Evolutionary conservation across 768 basidiomycete genomes (phyloP), one percentile per base, ranked within the genome.

Genomic region (Pisolithus orientalis): DNA sequence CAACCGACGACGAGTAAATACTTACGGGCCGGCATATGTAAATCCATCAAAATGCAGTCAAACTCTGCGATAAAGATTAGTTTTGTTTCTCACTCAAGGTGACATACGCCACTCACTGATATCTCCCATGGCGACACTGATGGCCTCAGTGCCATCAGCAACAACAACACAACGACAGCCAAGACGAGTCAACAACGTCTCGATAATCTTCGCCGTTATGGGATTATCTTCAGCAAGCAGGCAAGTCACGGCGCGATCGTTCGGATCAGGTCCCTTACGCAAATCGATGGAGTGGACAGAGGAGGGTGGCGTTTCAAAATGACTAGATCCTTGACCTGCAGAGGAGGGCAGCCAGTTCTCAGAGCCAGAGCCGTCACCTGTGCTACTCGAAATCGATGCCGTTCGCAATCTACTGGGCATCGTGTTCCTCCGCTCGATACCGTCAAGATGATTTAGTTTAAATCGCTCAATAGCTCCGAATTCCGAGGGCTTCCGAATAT

Each of bases 161-260:
- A 97, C 96, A 8, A 97, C 90, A 9, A 97, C 87, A 66, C 91
- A 93, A 16, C 94, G 87, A 68, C 95, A 98, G 1, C 96, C 96
- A 54, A 98, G 80, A 34, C 94, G 85, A 55, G 91, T 88, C 44
- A 99, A 80, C 43, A 98, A 70, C 2, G 94, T 98, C 69, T 97
- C 94, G 46, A 97, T 85, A 46, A 99, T 97, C 75, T 98, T 97
- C 31, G 90, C 90, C 0, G 94, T 95, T 57, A 98, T 97, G 1
- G 96, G 96, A 62, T 99, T 98, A 61, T 98, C 94, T 67, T 98
- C 96, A 1, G 95, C 96, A 34, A 99, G 78, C 27, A 99, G 68
- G 62, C 92, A 94, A 39, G 94, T 96, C 50, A 98, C 85, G n/a
- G 87, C 85, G 39, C 91, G 83, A 65, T 94, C 93, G 52, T 69